Conservation (phyloP, 2,329 filamentous ascomycete species). For the Alternaria conjuncta region DNA sequence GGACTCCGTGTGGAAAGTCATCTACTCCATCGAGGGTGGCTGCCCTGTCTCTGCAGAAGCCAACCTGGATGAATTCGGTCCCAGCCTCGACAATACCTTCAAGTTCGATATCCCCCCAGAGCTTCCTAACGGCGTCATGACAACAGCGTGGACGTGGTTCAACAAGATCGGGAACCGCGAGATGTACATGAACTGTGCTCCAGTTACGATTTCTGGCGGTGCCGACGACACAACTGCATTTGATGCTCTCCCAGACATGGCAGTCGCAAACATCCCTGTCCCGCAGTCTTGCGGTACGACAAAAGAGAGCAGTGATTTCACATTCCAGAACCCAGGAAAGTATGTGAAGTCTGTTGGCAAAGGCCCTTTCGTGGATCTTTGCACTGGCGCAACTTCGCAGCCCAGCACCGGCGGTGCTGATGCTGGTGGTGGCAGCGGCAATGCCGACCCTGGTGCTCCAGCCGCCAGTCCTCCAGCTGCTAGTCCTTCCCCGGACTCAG, state of each 20-base stretch:
- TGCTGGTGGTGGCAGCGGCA: neutral
- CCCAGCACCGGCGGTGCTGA: conserved; percentile 1
- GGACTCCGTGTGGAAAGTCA: conserved; percentile 79
- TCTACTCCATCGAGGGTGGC: conserved; percentile 84
- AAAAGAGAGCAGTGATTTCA: conserved; percentile 49
- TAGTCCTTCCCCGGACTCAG: neutral
- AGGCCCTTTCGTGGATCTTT: conserved; percentile 34
- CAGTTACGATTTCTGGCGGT: conserved; percentile 67
- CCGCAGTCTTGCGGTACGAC: conserved; percentile 57
- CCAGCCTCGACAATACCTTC: conserved; percentile 42
- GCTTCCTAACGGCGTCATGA: conserved; percentile 76
- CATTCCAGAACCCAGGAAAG: conserved; percentile 70
- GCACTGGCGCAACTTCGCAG: conserved; percentile 21
- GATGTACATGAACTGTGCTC: conserved; percentile 96
- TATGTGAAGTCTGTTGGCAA: conserved; percentile 50
- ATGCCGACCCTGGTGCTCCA: neutral
- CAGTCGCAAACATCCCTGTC: conserved; percentile 69
- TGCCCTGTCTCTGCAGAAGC: conserved; percentile 63
- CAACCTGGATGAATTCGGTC: conserved; percentile 44
- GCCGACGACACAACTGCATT: conserved; percentile 61
- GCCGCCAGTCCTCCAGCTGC: neutral
- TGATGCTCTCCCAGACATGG: conserved; percentile 70
- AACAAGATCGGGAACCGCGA: conserved; percentile 89
- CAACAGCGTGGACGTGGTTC: conserved; percentile 90
- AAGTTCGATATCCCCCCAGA: conserved; percentile 65